Percentiles rank a stretch among this genome's conserved stretches.
These are phyloP conservation scores for Raffaelea deltoideospora DNA, from an alignment of 2,329 filamentous ascomycete species.

Conservation along the genomic window DNA sequence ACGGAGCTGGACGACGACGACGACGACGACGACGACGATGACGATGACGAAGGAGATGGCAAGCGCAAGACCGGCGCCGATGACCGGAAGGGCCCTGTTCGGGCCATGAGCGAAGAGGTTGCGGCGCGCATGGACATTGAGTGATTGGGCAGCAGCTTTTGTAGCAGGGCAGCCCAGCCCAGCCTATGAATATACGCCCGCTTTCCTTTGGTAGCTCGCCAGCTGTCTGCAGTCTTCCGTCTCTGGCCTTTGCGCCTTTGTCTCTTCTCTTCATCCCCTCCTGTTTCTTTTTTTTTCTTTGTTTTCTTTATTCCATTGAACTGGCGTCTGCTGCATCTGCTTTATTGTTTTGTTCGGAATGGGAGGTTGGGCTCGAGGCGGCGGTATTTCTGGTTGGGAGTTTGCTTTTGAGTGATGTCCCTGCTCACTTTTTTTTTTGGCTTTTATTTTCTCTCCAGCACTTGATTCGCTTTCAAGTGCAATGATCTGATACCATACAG, in stretches of 20 bases:
- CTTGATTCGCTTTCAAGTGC: not conserved
- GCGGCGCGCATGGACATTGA: constrained; percentile 48
- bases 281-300: not conserved
- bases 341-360: no score
- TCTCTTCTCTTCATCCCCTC: no score
- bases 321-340: no score
- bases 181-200: no score
- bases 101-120: constrained; percentile 48
- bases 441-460: not conserved
- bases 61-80: constrained; percentile 22
- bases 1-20: constrained; percentile 19
- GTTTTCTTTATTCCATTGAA: not conserved
- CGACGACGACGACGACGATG: constrained; percentile 25
- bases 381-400: constrained; percentile 1
- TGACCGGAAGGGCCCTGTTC: constrained; percentile 27
- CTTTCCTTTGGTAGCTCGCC: no score
- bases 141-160: constrained; percentile 3
- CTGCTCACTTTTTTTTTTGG: not conserved
- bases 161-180: no score
- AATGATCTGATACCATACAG: no score
- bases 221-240: no score
- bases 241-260: no score
- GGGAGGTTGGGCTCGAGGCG: no score
- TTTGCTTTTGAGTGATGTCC: no score
- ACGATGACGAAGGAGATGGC: constrained; percentile 14